Evolutionary conservation across 1,139 yeast genomes (phyloP).

Genomic region (Debaryomyces robertsiae): DNA sequence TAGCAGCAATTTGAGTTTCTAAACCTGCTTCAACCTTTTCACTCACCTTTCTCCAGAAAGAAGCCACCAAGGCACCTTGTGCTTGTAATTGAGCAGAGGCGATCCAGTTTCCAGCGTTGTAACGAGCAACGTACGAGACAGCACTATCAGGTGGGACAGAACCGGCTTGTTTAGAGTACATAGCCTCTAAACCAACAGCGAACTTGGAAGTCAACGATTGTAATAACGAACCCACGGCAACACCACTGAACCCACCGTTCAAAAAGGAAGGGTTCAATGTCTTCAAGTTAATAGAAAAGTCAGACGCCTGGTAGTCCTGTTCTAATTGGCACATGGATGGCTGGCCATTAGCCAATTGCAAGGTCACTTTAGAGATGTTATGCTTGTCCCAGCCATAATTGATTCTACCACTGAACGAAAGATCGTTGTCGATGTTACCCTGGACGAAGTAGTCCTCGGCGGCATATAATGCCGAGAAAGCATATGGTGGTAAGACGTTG

Average conservation of each 20-base stretch:
- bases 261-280: slow-evolving; percentile 85
- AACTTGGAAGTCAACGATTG: slow-evolving; percentile 85
- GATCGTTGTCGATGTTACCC: slow-evolving; percentile 88
- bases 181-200: slow-evolving; percentile 90
- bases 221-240: slow-evolving; percentile 85
- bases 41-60: slow-evolving; percentile 92
- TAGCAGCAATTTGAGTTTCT: slow-evolving; percentile 84
- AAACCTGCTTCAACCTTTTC: slow-evolving; percentile 96
- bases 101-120: slow-evolving; percentile 85
- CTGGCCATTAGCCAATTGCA: slow-evolving; percentile 87
- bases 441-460: slow-evolving; percentile 84
- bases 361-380: slow-evolving; percentile 79
- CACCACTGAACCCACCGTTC: slow-evolving; percentile 72
- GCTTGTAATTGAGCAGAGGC: slow-evolving; percentile 94
- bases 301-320: slow-evolving; percentile 91
- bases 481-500: slow-evolving; percentile 84
- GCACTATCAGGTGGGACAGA: slow-evolving; percentile 89
- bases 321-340: slow-evolving; percentile 95
- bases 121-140: slow-evolving; percentile 88
- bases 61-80: slow-evolving; percentile 84
- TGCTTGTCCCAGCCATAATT: slow-evolving; percentile 90
- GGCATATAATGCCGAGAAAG: slow-evolving; percentile 88
- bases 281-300: slow-evolving; percentile 86
- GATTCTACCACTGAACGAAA: slow-evolving; percentile 82
- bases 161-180: slow-evolving; percentile 79